These are phyloP conservation scores for Neoarthrinium moseri DNA, from an alignment of 2,329 filamentous ascomycete species.

Conservation along the genomic window DNA sequence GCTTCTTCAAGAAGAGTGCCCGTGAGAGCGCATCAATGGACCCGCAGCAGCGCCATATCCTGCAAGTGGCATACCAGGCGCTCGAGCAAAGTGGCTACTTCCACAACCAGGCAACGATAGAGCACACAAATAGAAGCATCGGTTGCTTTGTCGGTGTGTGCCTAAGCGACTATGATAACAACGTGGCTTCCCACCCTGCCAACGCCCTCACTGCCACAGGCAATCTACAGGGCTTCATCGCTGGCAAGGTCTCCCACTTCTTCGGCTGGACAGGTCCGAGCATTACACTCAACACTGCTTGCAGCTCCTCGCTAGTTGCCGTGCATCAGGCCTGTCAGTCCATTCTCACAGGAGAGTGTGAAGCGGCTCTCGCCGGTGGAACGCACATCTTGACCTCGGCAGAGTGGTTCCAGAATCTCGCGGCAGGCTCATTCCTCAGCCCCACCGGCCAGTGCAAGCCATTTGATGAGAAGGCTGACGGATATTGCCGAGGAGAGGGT, in stretches of 20 bases:
- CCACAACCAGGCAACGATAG: slow-evolving; percentile 17
- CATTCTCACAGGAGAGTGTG: slow-evolving; percentile 7
- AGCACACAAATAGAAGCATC: slow-evolving; percentile 17
- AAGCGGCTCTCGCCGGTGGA: slow-evolving; percentile 4
- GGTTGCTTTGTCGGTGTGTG: slow-evolving; percentile 19
- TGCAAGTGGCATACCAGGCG: slow-evolving; percentile 35
- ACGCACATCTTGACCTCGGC: slow-evolving; percentile 27
- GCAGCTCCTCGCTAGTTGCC: slow-evolving; percentile 34
- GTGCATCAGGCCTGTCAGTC: slow-evolving; percentile 26
- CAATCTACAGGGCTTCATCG: slow-evolving; percentile 24
- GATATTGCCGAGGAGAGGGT: slow-evolving; percentile 54
- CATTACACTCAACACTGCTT: slow-evolving; percentile 39
- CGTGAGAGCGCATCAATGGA: slow-evolving; percentile 30
- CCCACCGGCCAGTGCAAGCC: slow-evolving; percentile 46
- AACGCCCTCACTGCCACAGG: slow-evolving; percentile 13
- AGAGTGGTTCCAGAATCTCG: slow-evolving; percentile 15
- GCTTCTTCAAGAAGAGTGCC: slow-evolving; percentile 25
- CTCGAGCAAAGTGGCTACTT: slow-evolving; percentile 26
- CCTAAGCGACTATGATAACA: slow-evolving; percentile 17
- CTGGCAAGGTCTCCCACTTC: slow-evolving; percentile 35
- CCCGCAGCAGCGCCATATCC: slow-evolving; percentile 29
- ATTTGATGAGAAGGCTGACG: slow-evolving; percentile 48
- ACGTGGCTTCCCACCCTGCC: slow-evolving; percentile 13
- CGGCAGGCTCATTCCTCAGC: slow-evolving; percentile 37
- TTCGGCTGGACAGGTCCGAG: slow-evolving; percentile 42